Evolutionary conservation across 2,329 filamentous ascomycete genomes (phyloP).

Genomic region (Exophiala bonariae): DNA sequence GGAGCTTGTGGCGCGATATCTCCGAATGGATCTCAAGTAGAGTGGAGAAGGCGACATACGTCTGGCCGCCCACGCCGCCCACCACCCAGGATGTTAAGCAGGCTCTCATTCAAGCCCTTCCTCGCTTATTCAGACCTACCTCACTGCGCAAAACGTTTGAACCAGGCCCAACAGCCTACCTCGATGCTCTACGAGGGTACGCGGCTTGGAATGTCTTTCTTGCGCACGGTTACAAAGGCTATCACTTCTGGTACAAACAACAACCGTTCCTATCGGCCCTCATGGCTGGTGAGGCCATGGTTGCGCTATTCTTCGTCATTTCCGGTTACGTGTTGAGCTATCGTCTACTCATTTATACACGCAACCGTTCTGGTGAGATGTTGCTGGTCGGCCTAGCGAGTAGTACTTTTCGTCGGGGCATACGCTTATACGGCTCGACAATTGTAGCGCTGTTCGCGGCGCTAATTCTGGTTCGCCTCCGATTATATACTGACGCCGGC

Average conservation of each 20-base stretch:
- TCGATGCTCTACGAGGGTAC: not conserved
- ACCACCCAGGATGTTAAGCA: not conserved
- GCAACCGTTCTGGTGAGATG: not conserved
- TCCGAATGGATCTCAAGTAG: no score
- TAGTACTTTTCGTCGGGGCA: constrained; percentile 30
- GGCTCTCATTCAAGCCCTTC: not conserved
- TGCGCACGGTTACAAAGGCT: constrained; percentile 4
- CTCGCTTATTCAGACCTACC: not conserved
- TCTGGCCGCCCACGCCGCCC: not conserved
- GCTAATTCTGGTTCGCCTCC: constrained; percentile 12
- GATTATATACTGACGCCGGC: constrained; percentile 11
- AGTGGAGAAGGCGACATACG: no score
- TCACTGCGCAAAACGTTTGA: not conserved
- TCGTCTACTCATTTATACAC: constrained; percentile 42
- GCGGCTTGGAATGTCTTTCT: constrained; percentile 4
- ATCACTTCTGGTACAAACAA: not conserved
- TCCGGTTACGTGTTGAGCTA: constrained; percentile 58
- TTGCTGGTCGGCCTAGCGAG: not conserved
- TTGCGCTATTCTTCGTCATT: constrained; percentile 58
- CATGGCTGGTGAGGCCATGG: constrained; percentile 41
- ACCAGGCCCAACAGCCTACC: constrained; percentile 1
- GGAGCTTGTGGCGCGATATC: no score
- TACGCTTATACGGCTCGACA: constrained; percentile 34
- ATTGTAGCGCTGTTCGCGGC: constrained; percentile 23
- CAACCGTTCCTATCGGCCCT: constrained; percentile 38